A percentile compares a stretch with the other conserved stretches of the same genome.
Conservation (phyloP, 2,329 filamentous ascomycete genomes). For the Grosmannia penicillata region DNA sequence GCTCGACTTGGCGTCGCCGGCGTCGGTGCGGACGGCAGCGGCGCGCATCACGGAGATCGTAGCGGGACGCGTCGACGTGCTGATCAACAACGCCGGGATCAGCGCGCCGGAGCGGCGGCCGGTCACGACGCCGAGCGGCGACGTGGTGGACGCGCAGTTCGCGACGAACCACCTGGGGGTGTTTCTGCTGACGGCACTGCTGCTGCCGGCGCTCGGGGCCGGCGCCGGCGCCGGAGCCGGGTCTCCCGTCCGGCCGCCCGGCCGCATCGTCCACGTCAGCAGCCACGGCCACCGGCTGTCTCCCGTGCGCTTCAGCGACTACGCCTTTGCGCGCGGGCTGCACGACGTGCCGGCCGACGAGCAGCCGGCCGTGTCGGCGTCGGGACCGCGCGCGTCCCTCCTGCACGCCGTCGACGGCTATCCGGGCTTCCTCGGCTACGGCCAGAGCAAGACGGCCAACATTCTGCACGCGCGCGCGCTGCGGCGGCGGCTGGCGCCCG, state of each 20-base stretch:
- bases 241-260: too few relatives aligned
- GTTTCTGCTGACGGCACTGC: slow-evolving; percentile 29
- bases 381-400: slow-evolving; percentile 4
- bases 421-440: slow-evolving; percentile 25
- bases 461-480: slow-evolving; percentile 24
- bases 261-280: slow-evolving; percentile 26
- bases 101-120: slow-evolving; percentile 18
- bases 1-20: slow-evolving; percentile 20
- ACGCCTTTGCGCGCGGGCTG: slow-evolving; percentile 20
- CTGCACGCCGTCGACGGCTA: slow-evolving; percentile 10
- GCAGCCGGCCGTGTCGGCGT: slow-evolving; percentile 4
- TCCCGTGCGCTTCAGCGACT: slow-evolving; percentile 26
- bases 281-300: slow-evolving; percentile 23
- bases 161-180: slow-evolving; percentile 29
- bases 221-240: slow-evolving; percentile 18
- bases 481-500: slow-evolving; percentile 15
- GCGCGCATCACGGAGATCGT: slow-evolving; percentile 14
- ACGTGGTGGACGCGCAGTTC: slow-evolving; percentile 12
- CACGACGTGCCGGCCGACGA: slow-evolving; percentile 19
- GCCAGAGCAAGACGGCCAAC: slow-evolving; percentile 31
- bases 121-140: slow-evolving; percentile 16
- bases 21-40: slow-evolving; percentile 19
- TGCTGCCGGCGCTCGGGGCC: slow-evolving; percentile 24
- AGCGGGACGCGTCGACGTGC: slow-evolving; percentile 20
- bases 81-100: slow-evolving; percentile 28